Evolutionary conservation across 2,329 filamentous ascomycete species (phyloP).

Genomic region (Tolypocladium ophioglossoides): DNA sequence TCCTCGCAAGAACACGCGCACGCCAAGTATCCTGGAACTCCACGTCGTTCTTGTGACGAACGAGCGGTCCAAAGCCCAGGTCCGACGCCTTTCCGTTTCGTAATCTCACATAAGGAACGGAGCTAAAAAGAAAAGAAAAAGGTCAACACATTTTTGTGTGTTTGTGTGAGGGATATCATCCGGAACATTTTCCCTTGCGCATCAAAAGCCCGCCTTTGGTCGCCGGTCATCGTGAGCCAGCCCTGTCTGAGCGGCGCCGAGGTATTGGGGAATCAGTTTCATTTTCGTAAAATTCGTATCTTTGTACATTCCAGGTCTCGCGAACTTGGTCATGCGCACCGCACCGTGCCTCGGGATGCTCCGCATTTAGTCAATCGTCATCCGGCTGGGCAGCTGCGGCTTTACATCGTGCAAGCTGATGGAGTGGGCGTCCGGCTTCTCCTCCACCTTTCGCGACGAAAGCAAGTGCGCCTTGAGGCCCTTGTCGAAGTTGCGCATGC

Average conservation of each 20-base stretch:
- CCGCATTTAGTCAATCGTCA: slow-evolving; percentile 47
- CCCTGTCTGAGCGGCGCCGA: slow-evolving; percentile 1
- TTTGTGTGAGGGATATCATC: not conserved
- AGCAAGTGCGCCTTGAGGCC: slow-evolving; percentile 82
- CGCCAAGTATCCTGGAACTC: slow-evolving; percentile 7
- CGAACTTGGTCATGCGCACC: not conserved
- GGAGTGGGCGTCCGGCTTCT: slow-evolving; percentile 46
- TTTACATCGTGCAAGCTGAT: slow-evolving; percentile 48
- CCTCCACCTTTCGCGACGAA: slow-evolving; percentile 35
- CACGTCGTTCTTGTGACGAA: slow-evolving; percentile 1
- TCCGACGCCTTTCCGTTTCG: not conserved
- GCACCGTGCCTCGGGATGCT: not conserved
- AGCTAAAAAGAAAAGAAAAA: not conserved
- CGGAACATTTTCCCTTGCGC: not conserved
- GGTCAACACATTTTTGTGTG: not conserved
- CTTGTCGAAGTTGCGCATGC: slow-evolving; percentile 81
- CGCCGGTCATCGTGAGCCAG: slow-evolving; percentile 8
- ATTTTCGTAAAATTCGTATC: slow-evolving; percentile 21
- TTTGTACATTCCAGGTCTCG: slow-evolving; percentile 16
- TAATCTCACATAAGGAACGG: not conserved
- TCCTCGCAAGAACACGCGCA: not conserved
- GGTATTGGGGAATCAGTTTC: slow-evolving; percentile 3
- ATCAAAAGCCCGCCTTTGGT: not conserved
- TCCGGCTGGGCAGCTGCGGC: slow-evolving; percentile 40
- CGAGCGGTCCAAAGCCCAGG: not conserved